Evolutionary conservation across 805 yeast species (phyloP).

Genomic region (Wickerhamiella allomyrinae): DNA sequence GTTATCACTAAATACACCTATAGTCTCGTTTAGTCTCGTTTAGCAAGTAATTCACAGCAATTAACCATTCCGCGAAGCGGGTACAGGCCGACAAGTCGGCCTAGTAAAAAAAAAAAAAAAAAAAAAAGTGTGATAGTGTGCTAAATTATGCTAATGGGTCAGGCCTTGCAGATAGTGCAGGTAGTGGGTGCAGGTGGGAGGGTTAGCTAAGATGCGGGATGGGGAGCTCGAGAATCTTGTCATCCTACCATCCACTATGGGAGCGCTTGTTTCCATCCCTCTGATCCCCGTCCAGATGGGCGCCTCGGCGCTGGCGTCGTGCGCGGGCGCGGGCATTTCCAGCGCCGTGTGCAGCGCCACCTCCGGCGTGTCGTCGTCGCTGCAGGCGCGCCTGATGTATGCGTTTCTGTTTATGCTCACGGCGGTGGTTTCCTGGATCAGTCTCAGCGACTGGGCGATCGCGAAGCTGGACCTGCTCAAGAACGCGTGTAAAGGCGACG

Average conservation of each 20-base stretch:
- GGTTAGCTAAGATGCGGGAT: no score
- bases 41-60: no score
- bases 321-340: conserved; percentile 69
- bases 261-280: conserved; percentile 29
- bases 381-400: conserved; percentile 76
- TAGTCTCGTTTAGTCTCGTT: no score
- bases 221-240: no score
- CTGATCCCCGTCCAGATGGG: conserved; percentile 54
- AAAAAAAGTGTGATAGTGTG: no score
- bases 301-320: conserved; percentile 47
- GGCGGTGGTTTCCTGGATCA: conserved; percentile 83
- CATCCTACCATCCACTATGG: conserved; percentile 25
- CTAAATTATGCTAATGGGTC: no score
- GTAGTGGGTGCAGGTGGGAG: no score
- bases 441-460: conserved; percentile 66
- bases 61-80: no score
- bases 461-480: conserved; percentile 58
- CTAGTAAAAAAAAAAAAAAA: no score
- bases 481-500: conserved; percentile 62
- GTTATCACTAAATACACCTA: no score
- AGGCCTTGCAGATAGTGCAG: no score
- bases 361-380: conserved; percentile 53
- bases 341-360: conserved; percentile 41
- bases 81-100: no score
- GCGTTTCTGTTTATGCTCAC: conserved; percentile 66